Evolutionary conservation across 345 rosid genomes (phyloP).

Genomic region (Aegle marmelos): DNA sequence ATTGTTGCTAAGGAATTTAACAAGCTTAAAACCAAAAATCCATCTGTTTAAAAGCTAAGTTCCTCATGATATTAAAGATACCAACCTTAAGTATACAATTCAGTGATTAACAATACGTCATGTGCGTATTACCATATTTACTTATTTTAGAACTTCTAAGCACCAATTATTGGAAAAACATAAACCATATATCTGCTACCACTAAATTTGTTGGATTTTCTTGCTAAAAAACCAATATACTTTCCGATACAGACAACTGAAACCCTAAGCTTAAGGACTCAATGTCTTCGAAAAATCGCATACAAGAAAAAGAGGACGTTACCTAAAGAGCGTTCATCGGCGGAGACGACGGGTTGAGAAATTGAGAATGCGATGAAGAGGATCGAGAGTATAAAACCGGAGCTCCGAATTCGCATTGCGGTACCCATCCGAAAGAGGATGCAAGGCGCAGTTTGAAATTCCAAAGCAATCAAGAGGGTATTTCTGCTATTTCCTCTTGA

Average conservation of each 20-base stretch:
- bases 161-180: not conserved
- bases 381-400: slow-evolving; percentile 24
- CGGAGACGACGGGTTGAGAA: slow-evolving; percentile 20
- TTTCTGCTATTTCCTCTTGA: slow-evolving; percentile 23
- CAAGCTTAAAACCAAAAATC: not conserved
- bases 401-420: slow-evolving; percentile 26
- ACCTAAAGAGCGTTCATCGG: slow-evolving; percentile 46
- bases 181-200: not conserved
- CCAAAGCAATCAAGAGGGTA: slow-evolving; percentile 14
- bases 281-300: not conserved
- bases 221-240: not conserved
- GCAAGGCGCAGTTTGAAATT: slow-evolving; percentile 34
- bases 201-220: not conserved
- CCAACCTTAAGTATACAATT: not conserved
- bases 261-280: slow-evolving; percentile 37
- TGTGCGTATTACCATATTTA: not conserved
- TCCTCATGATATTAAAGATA: not conserved
- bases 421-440: slow-evolving; percentile 29
- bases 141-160: not conserved
- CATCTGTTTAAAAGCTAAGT: not conserved
- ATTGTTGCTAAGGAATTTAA: not conserved
- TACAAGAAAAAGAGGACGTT: not conserved
- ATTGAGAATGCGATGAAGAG: slow-evolving; percentile 26
- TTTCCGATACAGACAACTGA: not conserved
- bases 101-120: no score